Conservation (phyloP, 371 early-diverging fungal species). For the Circinella minor region DNA sequence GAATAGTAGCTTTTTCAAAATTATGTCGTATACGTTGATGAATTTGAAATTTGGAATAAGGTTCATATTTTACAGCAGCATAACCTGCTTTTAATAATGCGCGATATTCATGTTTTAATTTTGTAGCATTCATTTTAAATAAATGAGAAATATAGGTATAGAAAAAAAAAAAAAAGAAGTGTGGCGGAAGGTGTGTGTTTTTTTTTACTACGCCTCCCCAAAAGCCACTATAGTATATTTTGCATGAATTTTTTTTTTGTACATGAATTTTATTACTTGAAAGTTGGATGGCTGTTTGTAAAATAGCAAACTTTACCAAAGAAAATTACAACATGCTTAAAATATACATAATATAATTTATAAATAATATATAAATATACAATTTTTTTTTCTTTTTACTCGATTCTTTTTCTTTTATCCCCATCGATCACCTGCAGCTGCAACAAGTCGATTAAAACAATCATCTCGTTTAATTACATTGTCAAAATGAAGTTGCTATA, state of each 20-base stretch:
- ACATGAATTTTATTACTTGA: too few relatives aligned
- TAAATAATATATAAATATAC: not conserved
- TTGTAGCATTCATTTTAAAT: not conserved
- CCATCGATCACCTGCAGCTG: constrained; percentile 34
- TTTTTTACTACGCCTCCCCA: too few relatives aligned
- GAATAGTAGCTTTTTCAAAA: constrained; percentile 9
- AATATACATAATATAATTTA: not conserved
- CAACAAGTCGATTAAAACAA: constrained; percentile 42
- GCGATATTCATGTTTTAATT: constrained; percentile 11
- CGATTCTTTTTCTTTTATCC: constrained; percentile 1
- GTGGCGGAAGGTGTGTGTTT: too few relatives aligned
- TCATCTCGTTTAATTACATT: constrained; percentile 46
- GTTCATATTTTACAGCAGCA: constrained; percentile 19
- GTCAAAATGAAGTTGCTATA: constrained; percentile 37
- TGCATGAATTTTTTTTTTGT: too few relatives aligned
- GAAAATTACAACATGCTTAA: too few relatives aligned
- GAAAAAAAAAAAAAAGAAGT: not conserved
- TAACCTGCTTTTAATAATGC: constrained; percentile 20
- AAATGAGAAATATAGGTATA: not conserved
- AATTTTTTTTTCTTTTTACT: too few relatives aligned
- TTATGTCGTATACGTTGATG: constrained; percentile 18
- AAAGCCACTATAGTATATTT: too few relatives aligned
- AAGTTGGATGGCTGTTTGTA: too few relatives aligned
- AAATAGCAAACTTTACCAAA: too few relatives aligned
- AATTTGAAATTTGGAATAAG: constrained; percentile 6